Evolutionary conservation across 352 stramenopile species (phyloP).

Genomic region (Phytophthora pseudosyringae): DNA sequence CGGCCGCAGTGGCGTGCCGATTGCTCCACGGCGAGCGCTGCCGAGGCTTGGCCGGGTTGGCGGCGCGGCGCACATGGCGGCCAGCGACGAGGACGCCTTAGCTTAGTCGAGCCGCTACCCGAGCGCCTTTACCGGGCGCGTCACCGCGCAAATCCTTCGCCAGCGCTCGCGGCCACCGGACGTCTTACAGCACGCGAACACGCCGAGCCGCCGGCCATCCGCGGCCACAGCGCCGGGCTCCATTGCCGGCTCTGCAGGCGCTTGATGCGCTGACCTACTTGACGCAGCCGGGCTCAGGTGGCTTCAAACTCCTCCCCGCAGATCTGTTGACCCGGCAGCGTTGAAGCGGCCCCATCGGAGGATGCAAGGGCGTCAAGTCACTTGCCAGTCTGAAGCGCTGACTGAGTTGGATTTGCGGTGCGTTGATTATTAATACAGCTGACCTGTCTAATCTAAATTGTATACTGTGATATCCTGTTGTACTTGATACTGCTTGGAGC

Average conservation of each 20-base stretch:
- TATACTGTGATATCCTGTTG: too few relatives aligned
- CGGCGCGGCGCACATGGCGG: constrained; percentile 3
- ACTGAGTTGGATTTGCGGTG: constrained; percentile 8
- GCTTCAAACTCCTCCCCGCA: constrained; percentile 26
- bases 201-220: constrained; percentile 15
- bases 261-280: constrained; percentile 35
- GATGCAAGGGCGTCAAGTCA: constrained; percentile 2
- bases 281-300: constrained; percentile 35
- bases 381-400: background rate
- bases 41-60: background rate
- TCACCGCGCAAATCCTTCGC: constrained; percentile 28
- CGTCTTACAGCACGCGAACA: constrained; percentile 20
- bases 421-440: background rate
- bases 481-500: too few relatives aligned
- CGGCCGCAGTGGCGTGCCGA: constrained; percentile 14
- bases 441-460: too few relatives aligned
- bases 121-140: constrained; percentile 21
- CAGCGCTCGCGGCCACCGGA: constrained; percentile 18
- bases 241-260: constrained; percentile 9
- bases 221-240: background rate
- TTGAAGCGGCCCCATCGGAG: constrained; percentile 28
- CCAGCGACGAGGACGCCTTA: constrained; percentile 17
- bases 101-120: constrained; percentile 18
- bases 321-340: constrained; percentile 14
- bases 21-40: constrained; percentile 17